Base-by-base conservation (phyloP, 495 filamentous ascomycete genomes). In the Hypoxylon rickii region DNA sequence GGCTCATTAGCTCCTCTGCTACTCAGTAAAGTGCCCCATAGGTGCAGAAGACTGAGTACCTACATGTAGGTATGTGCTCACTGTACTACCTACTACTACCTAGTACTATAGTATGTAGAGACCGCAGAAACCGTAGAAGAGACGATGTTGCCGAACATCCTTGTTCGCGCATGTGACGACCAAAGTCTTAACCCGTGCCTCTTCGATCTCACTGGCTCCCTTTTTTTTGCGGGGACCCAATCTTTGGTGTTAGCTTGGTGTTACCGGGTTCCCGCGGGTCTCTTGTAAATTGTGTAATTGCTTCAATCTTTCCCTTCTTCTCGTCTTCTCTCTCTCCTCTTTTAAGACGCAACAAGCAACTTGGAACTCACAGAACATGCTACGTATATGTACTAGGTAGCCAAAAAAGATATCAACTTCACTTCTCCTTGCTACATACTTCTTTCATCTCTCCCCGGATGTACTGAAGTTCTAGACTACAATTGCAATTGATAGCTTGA, bases 101-200 rank as follows among this genome's bases (percentile, higher is more conserved):
- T n/a, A n/a, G n/a, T n/a, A n/a, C n/a, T n/a, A n/a, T n/a, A n/a
- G n/a, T n/a, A n/a, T n/a, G n/a, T n/a, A n/a, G n/a, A n/a, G n/a
- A n/a, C n/a, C n/a, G n/a, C n/a, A n/a, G n/a, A n/a, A n/a, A n/a
- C n/a, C n/a, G n/a, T n/a, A n/a, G n/a, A n/a, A n/a, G n/a, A n/a
- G n/a, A n/a, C n/a, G n/a, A n/a, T 51, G 36, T 58, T 51, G 50
- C 60, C 60, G 60, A 64, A 45, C 36, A 64, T 59, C 60, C 60
- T 34, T 54, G 55, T 31, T 15, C 16, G 2, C 41, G 40, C 60
- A 64, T 64, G 60, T 64, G 60, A 64, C 37, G 55, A 32, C 21
- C 21, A 18, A 7, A 12, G 4, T 36, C n/a, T 12, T 3, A 36
- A 13, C 31, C 10, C 13, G 15, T 37, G 17, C 31, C 37, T 36